Base-by-base conservation (phyloP, 106 monocot species). In the Phalaenopsis aphrodite region DNA sequence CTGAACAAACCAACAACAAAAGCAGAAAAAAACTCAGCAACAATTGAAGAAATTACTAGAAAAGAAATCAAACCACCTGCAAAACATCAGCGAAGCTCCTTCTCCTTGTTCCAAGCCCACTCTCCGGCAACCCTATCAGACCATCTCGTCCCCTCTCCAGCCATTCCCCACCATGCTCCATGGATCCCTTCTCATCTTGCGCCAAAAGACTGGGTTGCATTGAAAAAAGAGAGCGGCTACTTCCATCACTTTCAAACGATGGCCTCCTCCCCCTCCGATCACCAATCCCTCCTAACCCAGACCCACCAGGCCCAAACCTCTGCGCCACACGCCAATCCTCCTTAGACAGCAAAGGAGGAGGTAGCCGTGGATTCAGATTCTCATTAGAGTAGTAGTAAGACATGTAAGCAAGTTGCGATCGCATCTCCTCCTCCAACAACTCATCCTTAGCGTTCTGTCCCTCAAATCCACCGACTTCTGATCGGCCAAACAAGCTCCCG, bases 271-370 rank as follows among this genome's bases (percentile, higher is more conserved):
- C 58, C 77, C 80, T 61, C 42, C 83, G 49, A 75, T 85, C 85
- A 16, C 85, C 85, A 55, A 83, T 80, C 76, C 85, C 80, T 18
- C 85, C 90, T 4, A 78, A 57, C 42, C 37, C 37, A 43, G 75
- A 24, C 61, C 75, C 19, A 0, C 77, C 85, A 21, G 78, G 66
- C 15, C 81, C 84, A 47, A 80, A 78, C 73, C 88, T 82, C 82
- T 89, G 85, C 0, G 91, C 81, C 1, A 83, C 84, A 69, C 88
- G 78, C 93, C 93, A 88, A 47, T 90, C 93, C 90, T 93, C 93
- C 68, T 90, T 90, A n/a, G 93, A 93, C 46, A 93, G 58, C 55
- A 85, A 76, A n/a, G 93, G 90, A 19, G 93, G 93, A 5, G 93
- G 93, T 19, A 93, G 45, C 55, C 93, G 49, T 2, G 93, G 93